Percentiles rank a stretch among this genome's conserved stretches.
phyloP scores from a whole-genome alignment of 257 asterid species.

The Penstemon newberryi region DNA sequence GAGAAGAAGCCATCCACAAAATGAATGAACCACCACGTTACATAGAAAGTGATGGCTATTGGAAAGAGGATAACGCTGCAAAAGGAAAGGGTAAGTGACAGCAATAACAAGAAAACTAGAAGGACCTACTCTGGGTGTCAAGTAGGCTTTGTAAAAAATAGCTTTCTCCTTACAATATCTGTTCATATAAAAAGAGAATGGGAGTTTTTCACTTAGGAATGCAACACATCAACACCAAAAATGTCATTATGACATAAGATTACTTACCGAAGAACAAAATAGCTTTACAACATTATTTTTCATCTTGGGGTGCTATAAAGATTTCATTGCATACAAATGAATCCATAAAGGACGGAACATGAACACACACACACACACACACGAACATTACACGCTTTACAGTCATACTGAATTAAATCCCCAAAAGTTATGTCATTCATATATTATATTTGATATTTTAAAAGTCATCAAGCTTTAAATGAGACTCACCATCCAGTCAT shows the following conservation, averaged over 20 bases:
- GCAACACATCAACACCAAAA: no score
- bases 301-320: no score
- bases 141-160: neutral
- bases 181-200: no score
- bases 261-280: no score
- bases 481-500: constrained; percentile 93
- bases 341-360: no score
- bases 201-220: no score
- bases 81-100: constrained; percentile 29
- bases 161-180: no score
- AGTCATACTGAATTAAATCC: constrained; percentile 17
- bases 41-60: constrained; percentile 67
- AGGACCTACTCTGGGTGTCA: neutral
- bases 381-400: neutral
- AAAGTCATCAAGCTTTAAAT: constrained; percentile 13
- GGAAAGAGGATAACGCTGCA: constrained; percentile 78
- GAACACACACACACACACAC: no score
- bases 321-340: no score
- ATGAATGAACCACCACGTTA: constrained; percentile 86
- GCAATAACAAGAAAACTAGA: constrained; percentile 2
- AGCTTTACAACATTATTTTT: no score
- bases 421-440: constrained; percentile 4
- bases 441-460: constrained; percentile 8
- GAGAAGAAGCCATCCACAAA: constrained; percentile 78
- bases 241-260: no score